These are phyloP conservation scores for Porcisia hertigi DNA, from an alignment of 208 protist genomes.

Conservation along the genomic window DNA sequence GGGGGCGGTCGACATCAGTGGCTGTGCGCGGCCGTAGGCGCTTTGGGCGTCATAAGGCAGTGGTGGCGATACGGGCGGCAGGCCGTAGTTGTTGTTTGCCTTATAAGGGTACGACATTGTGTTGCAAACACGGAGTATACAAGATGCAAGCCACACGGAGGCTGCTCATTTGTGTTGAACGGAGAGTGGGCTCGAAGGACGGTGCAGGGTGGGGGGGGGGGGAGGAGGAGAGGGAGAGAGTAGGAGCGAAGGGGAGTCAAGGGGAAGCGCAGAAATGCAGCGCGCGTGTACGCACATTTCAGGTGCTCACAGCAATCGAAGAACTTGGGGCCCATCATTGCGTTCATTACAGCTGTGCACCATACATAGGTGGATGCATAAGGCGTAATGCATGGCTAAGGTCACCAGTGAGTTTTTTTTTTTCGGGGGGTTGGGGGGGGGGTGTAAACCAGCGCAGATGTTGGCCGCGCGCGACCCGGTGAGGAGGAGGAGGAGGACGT, in stretches of 20 bases:
- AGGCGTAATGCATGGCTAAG: neutral
- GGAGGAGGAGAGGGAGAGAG: neutral
- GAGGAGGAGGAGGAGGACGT: neutral
- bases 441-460: neutral
- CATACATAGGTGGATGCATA: neutral
- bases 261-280: neutral
- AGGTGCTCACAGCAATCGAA: neutral
- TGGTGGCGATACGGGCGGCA: constrained; percentile 15
- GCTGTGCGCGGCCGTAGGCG: constrained; percentile 15
- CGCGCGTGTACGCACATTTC: neutral
- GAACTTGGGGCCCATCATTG: neutral
- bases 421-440: too few relatives aligned
- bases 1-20: constrained; percentile 10
- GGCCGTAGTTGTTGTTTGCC: constrained; percentile 1
- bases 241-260: neutral
- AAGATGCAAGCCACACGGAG: neutral
- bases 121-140: neutral
- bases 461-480: neutral
- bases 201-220: neutral
- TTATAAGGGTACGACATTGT: constrained; percentile 9
- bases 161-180: neutral
- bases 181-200: neutral
- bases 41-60: constrained; percentile 31
- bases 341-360: neutral
- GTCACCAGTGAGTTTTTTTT: neutral